Base-by-base conservation (phyloP, 352 stramenopile genomes). In the Globisporangium cederbergense region DNA sequence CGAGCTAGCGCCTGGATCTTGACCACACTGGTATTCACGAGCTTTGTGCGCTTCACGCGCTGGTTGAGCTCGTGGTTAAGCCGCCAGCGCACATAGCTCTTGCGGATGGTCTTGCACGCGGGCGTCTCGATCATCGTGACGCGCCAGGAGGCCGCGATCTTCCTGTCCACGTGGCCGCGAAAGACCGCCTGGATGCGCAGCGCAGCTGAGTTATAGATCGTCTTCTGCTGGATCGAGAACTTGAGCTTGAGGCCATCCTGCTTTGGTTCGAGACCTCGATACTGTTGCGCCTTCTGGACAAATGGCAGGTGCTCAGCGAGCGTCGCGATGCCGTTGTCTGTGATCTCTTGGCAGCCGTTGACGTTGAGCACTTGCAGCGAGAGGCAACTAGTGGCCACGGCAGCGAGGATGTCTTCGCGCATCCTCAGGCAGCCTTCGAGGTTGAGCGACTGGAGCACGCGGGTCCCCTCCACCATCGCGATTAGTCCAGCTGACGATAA, bases 301-400 rank as follows among this genome's bases (percentile, higher is more conserved):
- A 88, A 94, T 36, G 81, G 83, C 51, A 94, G 71, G 42, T 92
- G 82, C 18, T 86, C 76, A 0, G 73, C 77, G 34, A 94, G 69
- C n/a, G 85, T 92, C 20, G 53, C 60, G 38, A 94, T 75, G 0
- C 85, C 83, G 7, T 75, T 80, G 52, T 94, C 83, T 3, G 85
- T 91, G 62, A 94, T 90, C 42, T 94, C 79, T 57, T 89, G 74
- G 45, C 85, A 94, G 30, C 85, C 85, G 16, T 81, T 85, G 38
- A 94, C 52, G 42, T 91, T 90, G 11, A 94, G 74, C 22, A 80
- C 71, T 59, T 91, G 81, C 0, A 94, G 66, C 18, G 79, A 71
- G 13, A 85, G 59, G 10, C 83, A 91, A 28, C 66, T 66, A 6
- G 73, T 77, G 9, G 79, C 83, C 8, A 91, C 67, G 9, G 72